Conservation (phyloP, 331 rosid species). For the Ulmus americana region DNA sequence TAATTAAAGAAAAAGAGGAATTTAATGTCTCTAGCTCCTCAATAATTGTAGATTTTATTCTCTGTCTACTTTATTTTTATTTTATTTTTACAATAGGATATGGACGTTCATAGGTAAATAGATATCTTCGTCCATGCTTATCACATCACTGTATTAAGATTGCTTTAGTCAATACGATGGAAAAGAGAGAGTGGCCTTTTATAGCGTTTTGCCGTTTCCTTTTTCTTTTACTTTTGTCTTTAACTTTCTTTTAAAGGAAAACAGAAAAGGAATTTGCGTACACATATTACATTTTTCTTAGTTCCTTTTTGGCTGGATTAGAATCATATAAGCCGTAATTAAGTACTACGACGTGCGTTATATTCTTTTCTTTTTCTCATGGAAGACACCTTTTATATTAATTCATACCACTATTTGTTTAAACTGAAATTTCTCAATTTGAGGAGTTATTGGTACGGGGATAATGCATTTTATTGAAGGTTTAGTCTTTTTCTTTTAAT, state of each 20-base stretch:
- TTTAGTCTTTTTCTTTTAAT: too few species aligned
- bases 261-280: neutral
- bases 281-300: conserved; percentile 1
- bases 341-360: neutral
- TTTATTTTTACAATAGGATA: neutral
- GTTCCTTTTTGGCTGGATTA: conserved; percentile 7
- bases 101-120: conserved; percentile 14
- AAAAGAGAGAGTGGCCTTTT: conserved; percentile 12
- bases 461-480: too few species aligned
- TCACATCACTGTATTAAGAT: conserved; percentile 9
- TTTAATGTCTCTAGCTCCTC: neutral
- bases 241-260: neutral
- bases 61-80: neutral
- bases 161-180: conserved; percentile 20
- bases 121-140: conserved; percentile 19
- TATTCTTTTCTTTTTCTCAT: too few species aligned
- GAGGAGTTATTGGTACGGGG: too few species aligned
- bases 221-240: conserved; percentile 8
- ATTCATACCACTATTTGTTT: too few species aligned
- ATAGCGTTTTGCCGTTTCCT: conserved; percentile 9
- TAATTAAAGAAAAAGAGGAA: neutral
- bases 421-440: too few species aligned
- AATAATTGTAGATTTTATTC: conserved; percentile 21
- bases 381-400: too few species aligned
- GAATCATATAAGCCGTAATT: neutral